Conservation (phyloP, 305 asterid genomes). For the Solanum chacoense region DNA sequence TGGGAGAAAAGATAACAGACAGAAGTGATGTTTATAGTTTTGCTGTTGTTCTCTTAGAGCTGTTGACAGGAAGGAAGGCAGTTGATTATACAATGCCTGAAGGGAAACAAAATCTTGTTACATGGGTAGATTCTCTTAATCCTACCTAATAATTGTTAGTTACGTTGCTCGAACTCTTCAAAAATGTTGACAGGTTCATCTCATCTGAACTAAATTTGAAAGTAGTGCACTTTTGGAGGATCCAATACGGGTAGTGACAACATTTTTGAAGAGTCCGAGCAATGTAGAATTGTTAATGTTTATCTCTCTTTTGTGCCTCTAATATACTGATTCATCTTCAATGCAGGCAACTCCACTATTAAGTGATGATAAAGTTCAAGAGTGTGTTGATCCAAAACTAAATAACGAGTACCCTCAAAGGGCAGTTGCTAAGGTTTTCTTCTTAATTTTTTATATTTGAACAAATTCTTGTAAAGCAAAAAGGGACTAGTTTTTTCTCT, state of each 20-base stretch:
- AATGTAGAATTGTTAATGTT: background rate
- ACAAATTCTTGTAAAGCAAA: background rate
- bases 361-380: constrained; percentile 82
- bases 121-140: constrained; percentile 34
- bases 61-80: constrained; percentile 66
- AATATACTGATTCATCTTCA: background rate
- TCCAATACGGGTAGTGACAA: background rate
- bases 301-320: background rate
- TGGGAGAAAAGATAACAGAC: constrained; percentile 70
- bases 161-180: background rate
- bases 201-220: background rate
- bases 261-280: background rate
- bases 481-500: background rate
- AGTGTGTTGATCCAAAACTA: constrained; percentile 55
- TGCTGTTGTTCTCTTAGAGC: constrained; percentile 65
- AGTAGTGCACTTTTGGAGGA: background rate
- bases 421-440: constrained; percentile 63
- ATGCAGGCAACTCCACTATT: constrained; percentile 73
- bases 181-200: background rate
- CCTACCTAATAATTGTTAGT: background rate
- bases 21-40: constrained; percentile 75
- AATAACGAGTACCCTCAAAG: constrained; percentile 29
- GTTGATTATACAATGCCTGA: constrained; percentile 92
- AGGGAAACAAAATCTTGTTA: constrained; percentile 67
- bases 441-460: background rate